Base-by-base conservation (phyloP, 306 rosid species). In the Pueraria montana region DNA sequence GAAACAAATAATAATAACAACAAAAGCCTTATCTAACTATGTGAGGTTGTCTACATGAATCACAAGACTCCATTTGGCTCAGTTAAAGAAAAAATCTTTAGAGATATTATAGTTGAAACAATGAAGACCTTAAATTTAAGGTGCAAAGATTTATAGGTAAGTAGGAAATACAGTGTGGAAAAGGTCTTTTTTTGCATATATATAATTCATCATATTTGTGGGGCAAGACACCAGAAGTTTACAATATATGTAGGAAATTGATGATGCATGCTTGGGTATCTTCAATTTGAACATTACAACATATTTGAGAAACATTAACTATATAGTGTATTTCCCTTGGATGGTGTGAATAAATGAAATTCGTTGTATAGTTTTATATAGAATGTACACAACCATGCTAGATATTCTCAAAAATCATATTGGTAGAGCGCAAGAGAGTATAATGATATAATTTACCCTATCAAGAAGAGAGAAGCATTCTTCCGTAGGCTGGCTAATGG, bases 371-470 rank as follows among this genome's bases (percentile, higher is more conserved):
- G 34, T 30, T 30, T 30, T 83, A 23, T 7, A n/a, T 1, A 56
- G 12, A 78, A 34, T 30, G 34, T 30, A 30, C n/a, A 30, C 34
- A 53, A 45, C 21, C 61, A 26, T 18, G 18, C 2, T 58, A 26
- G n/a, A 74, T 45, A 65, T 45, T 72, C 16, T 17, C 17, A 68
- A 74, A n/a, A 46, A 74, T 53, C 20, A 6, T 40, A 43, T 49
- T 74, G 53, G 12, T 42, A 48, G 49, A 79, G 52, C 11, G 5
- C 12, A 40, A 13, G 36, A 76, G 52, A 34, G 72, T 53, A 53
- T 53, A 53, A n/a, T n/a, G 8, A 42, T 20, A 76, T 12, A 14
- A 18, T 8, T 77, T 88, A 89, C 90, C 92, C 89, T 86, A 80
- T 91, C 68, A 62, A 62, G 42, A n/a, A 62, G 68, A 62, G 38